Percentiles rank a stretch among this genome's conserved stretches.
phyloP scores from a whole-genome alignment of 2,329 filamentous ascomycete species.

The Aotearoamyces nothofagi region DNA sequence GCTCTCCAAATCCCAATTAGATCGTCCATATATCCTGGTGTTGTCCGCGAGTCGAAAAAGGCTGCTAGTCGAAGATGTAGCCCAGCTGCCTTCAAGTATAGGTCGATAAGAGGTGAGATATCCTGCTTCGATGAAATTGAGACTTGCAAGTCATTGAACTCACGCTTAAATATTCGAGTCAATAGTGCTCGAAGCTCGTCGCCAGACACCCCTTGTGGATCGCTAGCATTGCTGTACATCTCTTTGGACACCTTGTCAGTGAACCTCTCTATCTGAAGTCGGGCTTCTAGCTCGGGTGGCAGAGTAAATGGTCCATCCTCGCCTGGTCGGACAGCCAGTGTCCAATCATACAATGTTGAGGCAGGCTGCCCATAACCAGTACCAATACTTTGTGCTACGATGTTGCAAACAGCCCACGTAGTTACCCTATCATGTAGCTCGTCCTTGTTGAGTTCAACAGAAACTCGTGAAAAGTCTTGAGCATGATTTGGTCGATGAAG shows the following conservation, averaged over 20 bases:
- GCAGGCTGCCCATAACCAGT: constrained; percentile 74
- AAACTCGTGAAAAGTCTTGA: constrained; percentile 67
- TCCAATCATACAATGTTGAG: constrained; percentile 65
- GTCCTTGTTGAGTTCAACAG: constrained; percentile 60
- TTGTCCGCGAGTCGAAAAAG: constrained; percentile 66
- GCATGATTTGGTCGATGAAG: constrained; percentile 69
- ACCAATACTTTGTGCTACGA: constrained; percentile 68
- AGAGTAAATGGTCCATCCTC: constrained; percentile 44
- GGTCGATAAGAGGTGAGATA: constrained; percentile 40
- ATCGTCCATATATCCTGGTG: constrained; percentile 57
- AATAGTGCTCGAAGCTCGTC: constrained; percentile 52
- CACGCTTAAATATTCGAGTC: constrained; percentile 49
- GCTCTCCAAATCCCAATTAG: constrained; percentile 63
- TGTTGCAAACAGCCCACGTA: constrained; percentile 77
- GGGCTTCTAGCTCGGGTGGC: constrained; percentile 46
- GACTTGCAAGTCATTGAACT: constrained; percentile 47
- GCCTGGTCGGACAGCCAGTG: constrained; percentile 43
- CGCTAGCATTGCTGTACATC: constrained; percentile 64
- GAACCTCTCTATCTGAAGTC: constrained; percentile 58
- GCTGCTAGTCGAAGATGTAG: constrained; percentile 65
- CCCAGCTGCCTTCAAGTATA: constrained; percentile 58
- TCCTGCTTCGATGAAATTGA: constrained; percentile 38
- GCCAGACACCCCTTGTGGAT: constrained; percentile 52
- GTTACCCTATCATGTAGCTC: constrained; percentile 65
- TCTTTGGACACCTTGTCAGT: constrained; percentile 66